phyloP scores from a whole-genome alignment of 257 asterid species.

The Solanum appendiculatum region DNA sequence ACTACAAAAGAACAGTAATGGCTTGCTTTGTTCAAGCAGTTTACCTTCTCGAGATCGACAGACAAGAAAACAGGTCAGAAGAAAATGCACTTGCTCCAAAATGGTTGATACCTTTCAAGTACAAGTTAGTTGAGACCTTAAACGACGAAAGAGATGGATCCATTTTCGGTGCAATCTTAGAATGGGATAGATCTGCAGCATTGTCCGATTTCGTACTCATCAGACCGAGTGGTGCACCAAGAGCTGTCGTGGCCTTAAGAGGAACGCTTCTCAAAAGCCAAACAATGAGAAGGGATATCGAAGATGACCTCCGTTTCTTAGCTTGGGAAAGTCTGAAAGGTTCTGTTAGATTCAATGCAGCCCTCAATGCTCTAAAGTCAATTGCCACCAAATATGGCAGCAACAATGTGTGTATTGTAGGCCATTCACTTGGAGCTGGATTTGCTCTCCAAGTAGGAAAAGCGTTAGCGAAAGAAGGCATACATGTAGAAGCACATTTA shows the following conservation, averaged over 20 bases:
- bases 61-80: conserved; percentile 49
- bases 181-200: conserved; percentile 78
- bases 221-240: conserved; percentile 68
- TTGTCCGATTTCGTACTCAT: conserved; percentile 47
- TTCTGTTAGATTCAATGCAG: conserved; percentile 43
- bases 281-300: conserved; percentile 64
- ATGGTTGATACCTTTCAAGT: conserved; percentile 78
- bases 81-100: conserved; percentile 66
- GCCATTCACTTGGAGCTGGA: conserved; percentile 78
- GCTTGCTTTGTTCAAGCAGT: conserved; percentile 79
- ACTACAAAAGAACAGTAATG: conserved; percentile 61
- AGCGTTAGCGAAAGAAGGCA: conserved; percentile 58
- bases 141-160: conserved; percentile 72
- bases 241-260: conserved; percentile 52
- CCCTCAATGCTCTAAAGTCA: conserved; percentile 30
- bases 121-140: conserved; percentile 48
- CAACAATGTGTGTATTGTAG: conserved; percentile 52
- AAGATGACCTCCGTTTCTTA: conserved; percentile 66
- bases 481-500: conserved; percentile 61
- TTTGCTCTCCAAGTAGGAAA: conserved; percentile 78
- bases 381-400: conserved; percentile 47
- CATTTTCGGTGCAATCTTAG: conserved; percentile 64
- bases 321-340: conserved; percentile 74
- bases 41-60: conserved; percentile 64
- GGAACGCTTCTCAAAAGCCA: conserved; percentile 66